Conservation (phyloP, 2,329 filamentous ascomycete species). For the Alternaria rosae region DNA sequence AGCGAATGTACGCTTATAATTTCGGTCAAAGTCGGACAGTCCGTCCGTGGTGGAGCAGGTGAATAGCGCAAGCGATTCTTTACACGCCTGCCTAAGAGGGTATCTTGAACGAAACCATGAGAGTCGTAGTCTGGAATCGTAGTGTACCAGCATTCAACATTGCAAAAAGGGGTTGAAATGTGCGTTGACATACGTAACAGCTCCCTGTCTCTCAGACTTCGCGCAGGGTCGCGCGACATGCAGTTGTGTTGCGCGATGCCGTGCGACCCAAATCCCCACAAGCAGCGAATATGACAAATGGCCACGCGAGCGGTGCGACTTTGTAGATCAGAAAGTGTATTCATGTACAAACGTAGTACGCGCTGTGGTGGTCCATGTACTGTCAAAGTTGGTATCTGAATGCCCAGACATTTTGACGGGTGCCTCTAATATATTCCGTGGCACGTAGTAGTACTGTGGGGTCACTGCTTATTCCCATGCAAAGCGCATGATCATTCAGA, state of each 20-base stretch:
- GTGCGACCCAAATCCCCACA: not conserved
- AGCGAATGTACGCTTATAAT: slow-evolving; percentile 5
- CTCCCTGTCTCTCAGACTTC: not conserved
- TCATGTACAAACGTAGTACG: not conserved
- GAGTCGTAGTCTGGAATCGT: not conserved
- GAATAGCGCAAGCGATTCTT: not conserved
- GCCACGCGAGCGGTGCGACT: slow-evolving; percentile 9
- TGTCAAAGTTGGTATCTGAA: not conserved
- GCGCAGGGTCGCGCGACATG: not conserved
- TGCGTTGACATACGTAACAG: not conserved
- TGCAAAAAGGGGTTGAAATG: not conserved
- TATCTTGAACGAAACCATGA: not conserved
- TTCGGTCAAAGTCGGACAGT: slow-evolving; percentile 7
- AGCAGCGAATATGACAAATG: slow-evolving; percentile 2
- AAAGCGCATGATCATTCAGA: not conserved
- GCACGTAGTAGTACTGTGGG: not conserved
- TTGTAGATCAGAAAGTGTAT: not conserved
- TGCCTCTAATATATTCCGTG: not conserved
- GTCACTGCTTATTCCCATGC: not conserved
- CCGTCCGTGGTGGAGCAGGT: not conserved
- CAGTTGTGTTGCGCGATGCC: not conserved
- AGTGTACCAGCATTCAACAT: not conserved
- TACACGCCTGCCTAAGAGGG: slow-evolving; percentile 1
- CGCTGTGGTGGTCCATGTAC: not conserved
- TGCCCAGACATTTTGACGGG: not conserved